phyloP scores from a whole-genome alignment of 306 rosid species.

The Dryas alaskensis region DNA sequence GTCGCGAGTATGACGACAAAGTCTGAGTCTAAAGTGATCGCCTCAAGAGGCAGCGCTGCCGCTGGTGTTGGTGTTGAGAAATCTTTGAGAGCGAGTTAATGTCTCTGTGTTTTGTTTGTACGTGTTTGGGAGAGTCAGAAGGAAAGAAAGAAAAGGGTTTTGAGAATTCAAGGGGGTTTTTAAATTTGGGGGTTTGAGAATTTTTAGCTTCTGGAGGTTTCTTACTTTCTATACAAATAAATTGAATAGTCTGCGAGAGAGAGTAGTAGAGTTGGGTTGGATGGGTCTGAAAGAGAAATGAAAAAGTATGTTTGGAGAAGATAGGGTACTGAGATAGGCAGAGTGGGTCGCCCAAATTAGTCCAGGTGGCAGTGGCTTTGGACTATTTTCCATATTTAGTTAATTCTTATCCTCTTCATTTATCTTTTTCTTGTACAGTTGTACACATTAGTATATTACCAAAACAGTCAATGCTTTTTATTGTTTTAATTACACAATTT shows the following conservation, averaged over 20 bases:
- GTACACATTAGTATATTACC: background rate
- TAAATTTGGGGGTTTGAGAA: background rate
- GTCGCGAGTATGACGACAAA: no score
- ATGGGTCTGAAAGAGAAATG: slow-evolving; percentile 3
- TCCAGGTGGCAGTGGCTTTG: background rate
- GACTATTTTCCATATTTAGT: background rate
- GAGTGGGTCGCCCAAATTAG: slow-evolving; percentile 11
- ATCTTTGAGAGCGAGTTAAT: no score
- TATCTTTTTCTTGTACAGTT: background rate
- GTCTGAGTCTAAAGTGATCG: no score
- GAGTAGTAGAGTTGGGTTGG: background rate
- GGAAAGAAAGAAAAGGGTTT: background rate
- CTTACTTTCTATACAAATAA: background rate
- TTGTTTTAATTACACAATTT: no score
- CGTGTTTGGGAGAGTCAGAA: no score
- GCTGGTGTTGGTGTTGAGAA: no score
- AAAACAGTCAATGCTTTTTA: background rate
- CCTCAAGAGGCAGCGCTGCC: no score
- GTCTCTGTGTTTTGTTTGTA: no score
- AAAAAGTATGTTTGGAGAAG: background rate
- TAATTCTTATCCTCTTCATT: background rate
- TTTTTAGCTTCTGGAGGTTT: background rate
- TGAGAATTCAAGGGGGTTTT: background rate
- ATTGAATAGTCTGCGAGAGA: background rate
- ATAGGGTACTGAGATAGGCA: background rate